Base-by-base conservation (phyloP, 495 filamentous ascomycete species). In the Bombardia bombarda region DNA sequence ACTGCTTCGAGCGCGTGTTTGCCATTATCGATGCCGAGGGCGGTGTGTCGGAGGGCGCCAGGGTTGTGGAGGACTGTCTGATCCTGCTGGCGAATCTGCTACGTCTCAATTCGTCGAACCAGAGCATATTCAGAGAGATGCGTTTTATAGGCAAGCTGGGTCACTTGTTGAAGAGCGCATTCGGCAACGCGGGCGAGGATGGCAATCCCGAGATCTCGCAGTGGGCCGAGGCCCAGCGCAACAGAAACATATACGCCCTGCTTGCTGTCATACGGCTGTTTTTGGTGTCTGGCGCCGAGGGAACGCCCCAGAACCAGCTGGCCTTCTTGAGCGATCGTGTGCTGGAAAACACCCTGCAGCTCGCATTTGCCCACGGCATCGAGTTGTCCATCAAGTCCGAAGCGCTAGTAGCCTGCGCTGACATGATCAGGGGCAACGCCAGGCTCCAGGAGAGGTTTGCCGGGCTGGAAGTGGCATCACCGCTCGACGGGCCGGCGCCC, bases 31-130 rank as follows among this genome's bases (percentile, higher is more conserved):
- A 82, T 44, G 65, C 71, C 0, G 92, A 98, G 60, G 92, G 93
- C 1, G 81, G 80, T 8, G 65, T 98, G 42, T 80, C 74, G 6
- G 79, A 87, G 51, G 93, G 93, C 16, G 89, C 86, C n/a, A 85
- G 90, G 39, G 77, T 87, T 20, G 84, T 95, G 12, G 90, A 95
- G 61, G 90, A 98, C 62, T 95, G 92, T 51, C 72, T 98, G n/a
- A 86, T 90, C 28, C 70, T 98, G 39, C 73, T 97, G 14, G 87
- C 87, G 23, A 95, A 96, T 57, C 75, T 98, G 17, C 69, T 97
- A n/a, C 78, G 82, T 32, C 74, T 89, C 46, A 97, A 96, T 57
- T 69, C 80, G 18, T 87, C 90, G 18, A 98, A 97, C 57, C 93
- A 97, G 61, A 90, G 86, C 25, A 83, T 87, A 49, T 96, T 98